Percentiles rank a stretch among this genome's conserved stretches.
Evolutionary conservation across 192 early-diverging fungal genomes (phyloP).

Genomic region (Backusella circina): DNA sequence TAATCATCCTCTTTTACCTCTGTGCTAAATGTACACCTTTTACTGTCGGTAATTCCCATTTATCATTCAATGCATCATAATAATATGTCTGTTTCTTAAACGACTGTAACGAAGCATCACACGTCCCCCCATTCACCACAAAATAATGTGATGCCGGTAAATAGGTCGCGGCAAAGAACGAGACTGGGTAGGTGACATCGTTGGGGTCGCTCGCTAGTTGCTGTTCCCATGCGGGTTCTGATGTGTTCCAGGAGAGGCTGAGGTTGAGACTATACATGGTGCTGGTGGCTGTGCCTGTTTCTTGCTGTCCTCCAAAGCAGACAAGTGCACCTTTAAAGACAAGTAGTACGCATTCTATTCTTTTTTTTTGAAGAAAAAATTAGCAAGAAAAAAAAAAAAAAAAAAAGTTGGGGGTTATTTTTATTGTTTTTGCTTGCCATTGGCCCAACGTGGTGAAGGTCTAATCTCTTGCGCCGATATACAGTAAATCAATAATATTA

Average conservation of each 20-base stretch:
- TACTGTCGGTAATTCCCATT: slow-evolving; percentile 14
- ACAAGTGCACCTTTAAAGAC: background rate
- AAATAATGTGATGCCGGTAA: background rate
- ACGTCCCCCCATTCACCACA: slow-evolving; percentile 15
- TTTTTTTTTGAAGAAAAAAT: background rate
- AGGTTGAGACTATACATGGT: background rate
- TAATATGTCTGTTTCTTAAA: background rate
- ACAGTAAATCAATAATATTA: background rate
- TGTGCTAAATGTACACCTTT: background rate
- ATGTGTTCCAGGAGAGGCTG: slow-evolving; percentile 6
- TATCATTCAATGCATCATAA: slow-evolving; percentile 15
- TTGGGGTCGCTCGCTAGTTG: background rate
- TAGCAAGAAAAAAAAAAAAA: background rate
- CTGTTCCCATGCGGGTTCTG: slow-evolving; percentile 3
- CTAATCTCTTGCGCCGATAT: background rate
- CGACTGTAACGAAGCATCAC: background rate
- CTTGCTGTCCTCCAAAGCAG: slow-evolving; percentile 4
- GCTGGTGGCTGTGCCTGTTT: background rate
- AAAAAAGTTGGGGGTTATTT: background rate
- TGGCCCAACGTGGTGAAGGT: slow-evolving; percentile 19
- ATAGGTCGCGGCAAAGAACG: slow-evolving; percentile 4
- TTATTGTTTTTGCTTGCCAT: slow-evolving; percentile 2
- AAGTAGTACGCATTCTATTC: slow-evolving; percentile 11
- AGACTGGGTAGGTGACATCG: background rate
- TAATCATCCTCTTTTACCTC: background rate